Conservation (phyloP, 441 rosid genomes). For the Populus tomentosa region DNA sequence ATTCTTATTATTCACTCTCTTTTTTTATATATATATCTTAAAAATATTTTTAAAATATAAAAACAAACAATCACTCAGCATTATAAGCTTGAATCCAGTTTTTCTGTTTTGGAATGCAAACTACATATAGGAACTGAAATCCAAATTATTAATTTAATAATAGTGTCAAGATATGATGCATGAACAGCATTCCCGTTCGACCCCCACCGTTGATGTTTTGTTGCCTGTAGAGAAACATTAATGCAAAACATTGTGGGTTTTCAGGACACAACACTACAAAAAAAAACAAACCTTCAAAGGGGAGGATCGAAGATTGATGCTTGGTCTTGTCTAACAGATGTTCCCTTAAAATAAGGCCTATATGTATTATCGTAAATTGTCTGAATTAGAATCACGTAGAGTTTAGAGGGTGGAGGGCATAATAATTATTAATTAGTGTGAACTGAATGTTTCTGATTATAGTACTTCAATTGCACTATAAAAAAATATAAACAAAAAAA, state of each 20-base stretch:
- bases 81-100: neutral
- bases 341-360: constrained; percentile 25
- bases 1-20: neutral
- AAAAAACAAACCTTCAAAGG: neutral
- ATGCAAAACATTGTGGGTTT: constrained; percentile 26
- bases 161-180: neutral
- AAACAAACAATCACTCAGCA: too few species aligned
- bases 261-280: constrained; percentile 15
- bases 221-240: constrained; percentile 32
- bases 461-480: too few species aligned
- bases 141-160: neutral
- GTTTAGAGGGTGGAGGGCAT: constrained; percentile 13
- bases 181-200: neutral
- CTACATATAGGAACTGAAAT: neutral
- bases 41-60: too few species aligned
- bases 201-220: constrained; percentile 20
- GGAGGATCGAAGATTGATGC: constrained; percentile 16
- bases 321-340: constrained; percentile 26
- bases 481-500: too few species aligned
- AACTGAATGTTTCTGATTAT: neutral
- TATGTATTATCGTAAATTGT: constrained; percentile 12
- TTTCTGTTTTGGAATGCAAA: too few species aligned
- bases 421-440: constrained; percentile 1
- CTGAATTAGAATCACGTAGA: constrained; percentile 25
- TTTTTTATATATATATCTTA: neutral